A percentile compares a stretch with the other conserved stretches of the same genome.
These are phyloP conservation scores for Trichomonas vaginalis DNA, from an alignment of 208 protist genomes.

Conservation along the genomic window DNA sequence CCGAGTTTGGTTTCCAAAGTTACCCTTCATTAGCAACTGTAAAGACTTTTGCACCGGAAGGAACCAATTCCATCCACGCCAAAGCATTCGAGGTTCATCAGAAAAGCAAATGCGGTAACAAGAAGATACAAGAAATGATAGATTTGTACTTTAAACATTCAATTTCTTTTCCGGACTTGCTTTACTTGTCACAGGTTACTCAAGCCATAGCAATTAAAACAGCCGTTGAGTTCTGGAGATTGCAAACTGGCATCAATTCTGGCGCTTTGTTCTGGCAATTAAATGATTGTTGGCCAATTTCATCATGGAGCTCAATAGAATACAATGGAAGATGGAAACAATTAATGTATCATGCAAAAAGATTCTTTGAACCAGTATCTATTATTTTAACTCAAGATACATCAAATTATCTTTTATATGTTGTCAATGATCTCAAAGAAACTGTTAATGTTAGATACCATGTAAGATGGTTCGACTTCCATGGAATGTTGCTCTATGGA, in stretches of 20 bases:
- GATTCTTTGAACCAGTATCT: neutral
- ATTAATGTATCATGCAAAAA: neutral
- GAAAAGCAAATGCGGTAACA: neutral
- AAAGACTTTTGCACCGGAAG: neutral
- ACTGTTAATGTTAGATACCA: too few species aligned
- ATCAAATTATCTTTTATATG: neutral
- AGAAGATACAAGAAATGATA: neutral
- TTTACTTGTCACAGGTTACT: neutral
- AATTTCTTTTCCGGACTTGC: neutral
- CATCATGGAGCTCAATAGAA: neutral
- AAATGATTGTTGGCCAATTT: neutral
- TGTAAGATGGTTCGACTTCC: neutral
- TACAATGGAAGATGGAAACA: neutral
- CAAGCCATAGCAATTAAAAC: neutral
- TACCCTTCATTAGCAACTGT: neutral
- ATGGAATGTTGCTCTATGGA: neutral
- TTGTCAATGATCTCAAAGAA: neutral
- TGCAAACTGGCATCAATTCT: neutral
- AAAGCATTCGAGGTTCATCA: neutral
- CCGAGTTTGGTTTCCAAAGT: neutral
- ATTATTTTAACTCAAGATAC: neutral
- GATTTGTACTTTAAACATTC: neutral
- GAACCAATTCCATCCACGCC: neutral
- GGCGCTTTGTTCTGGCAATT: neutral
- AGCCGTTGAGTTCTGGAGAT: neutral